Percentiles rank a stretch among this genome's conserved stretches.
Conservation (phyloP, 352 stramenopile species). For the Globisporangium spinosum region DNA sequence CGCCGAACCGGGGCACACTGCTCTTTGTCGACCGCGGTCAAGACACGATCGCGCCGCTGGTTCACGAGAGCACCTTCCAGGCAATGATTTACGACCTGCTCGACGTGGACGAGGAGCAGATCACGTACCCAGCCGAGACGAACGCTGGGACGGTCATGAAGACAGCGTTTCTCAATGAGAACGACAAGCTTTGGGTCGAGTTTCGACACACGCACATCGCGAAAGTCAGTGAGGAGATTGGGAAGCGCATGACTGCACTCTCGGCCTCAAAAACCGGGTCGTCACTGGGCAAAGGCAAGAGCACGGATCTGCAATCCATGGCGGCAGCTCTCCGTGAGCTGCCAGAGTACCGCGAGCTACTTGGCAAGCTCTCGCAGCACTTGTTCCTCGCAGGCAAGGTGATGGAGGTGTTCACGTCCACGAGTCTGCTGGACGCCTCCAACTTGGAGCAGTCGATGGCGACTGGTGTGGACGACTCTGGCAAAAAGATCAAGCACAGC, state of each 20-base stretch:
- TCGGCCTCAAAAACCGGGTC: constrained; percentile 79
- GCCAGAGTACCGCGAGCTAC: constrained; percentile 93
- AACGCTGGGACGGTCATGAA: constrained; percentile 72
- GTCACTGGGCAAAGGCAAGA: constrained; percentile 73
- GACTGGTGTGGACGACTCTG: constrained; percentile 92
- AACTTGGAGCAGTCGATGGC: constrained; percentile 95
- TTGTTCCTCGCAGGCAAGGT: constrained; percentile 92
- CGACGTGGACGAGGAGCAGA: constrained; percentile 91
- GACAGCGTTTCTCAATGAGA: constrained; percentile 95
- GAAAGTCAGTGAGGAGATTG: constrained; percentile 79
- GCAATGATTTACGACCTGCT: constrained; percentile 96
- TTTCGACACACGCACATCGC: constrained; percentile 96
- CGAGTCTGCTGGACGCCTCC: constrained; percentile 85
- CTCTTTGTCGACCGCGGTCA: constrained; percentile 93
- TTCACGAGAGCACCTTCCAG: constrained; percentile 98
- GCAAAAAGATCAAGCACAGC: constrained; percentile 83
- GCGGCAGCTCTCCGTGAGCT: constrained; percentile 87
- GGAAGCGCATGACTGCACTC: constrained; percentile 67
- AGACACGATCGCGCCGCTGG: constrained; percentile 93
- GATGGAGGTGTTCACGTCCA: constrained; percentile 91
- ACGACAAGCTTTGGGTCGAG: constrained; percentile 96
- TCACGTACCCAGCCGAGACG: constrained; percentile 89
- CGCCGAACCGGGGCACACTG: constrained; percentile 86
- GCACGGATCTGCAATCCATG: constrained; percentile 90
- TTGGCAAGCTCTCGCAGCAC: constrained; percentile 93